Conservation (phyloP, 257 asterid species). For the Nicotiana noctiflora region DNA sequence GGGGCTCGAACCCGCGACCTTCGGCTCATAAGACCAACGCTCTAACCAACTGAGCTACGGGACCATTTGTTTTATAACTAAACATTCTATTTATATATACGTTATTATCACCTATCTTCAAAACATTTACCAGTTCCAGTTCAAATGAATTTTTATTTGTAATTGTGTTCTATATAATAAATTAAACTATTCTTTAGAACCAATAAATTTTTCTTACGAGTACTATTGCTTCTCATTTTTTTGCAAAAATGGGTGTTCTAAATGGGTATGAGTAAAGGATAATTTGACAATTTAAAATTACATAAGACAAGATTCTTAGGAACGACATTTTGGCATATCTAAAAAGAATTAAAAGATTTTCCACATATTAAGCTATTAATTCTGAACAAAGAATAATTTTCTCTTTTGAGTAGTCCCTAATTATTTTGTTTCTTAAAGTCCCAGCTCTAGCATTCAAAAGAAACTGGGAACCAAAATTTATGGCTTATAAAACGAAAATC, state of each 20-base stretch:
- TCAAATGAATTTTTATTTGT: background rate
- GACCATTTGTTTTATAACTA: slow-evolving; percentile 17
- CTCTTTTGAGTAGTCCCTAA: background rate
- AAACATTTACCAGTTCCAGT: background rate
- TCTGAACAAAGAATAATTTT: no score
- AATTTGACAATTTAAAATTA: background rate
- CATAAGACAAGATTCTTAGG: no score
- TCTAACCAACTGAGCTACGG: slow-evolving; percentile 99
- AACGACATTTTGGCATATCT: no score
- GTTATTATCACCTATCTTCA: no score
- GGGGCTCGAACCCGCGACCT: slow-evolving; percentile 99
- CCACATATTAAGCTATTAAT: no score
- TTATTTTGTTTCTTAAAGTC: no score
- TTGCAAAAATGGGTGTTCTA: no score
- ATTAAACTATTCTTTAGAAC: background rate
- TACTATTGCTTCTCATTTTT: background rate
- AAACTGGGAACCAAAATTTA: no score
- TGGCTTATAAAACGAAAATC: no score
- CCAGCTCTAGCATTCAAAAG: background rate
- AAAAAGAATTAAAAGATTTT: no score
- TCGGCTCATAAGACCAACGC: slow-evolving; percentile 99
- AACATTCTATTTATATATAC: no score
- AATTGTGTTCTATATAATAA: background rate
- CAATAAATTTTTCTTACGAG: background rate
- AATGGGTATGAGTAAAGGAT: background rate